Base-by-base conservation (phyloP, 192 early-diverging fungal species). In the Podila horticola region DNA sequence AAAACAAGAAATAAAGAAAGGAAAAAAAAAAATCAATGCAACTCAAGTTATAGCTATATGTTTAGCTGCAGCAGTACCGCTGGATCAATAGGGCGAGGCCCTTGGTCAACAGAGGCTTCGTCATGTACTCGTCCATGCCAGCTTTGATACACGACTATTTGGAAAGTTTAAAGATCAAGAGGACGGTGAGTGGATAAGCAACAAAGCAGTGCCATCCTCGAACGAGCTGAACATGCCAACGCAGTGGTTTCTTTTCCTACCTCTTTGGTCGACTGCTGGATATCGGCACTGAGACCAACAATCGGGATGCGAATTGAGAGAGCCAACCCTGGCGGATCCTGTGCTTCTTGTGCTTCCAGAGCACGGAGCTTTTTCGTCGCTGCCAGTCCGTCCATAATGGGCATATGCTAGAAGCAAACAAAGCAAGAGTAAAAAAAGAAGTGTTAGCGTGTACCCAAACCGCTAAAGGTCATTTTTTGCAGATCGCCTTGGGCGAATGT, bases 51-150 rank as follows among this genome's bases (percentile, higher is more conserved):
- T 36, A 1, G 34, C 1, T n/a, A n/a, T n/a, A n/a, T n/a, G n/a
- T 45, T 55, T 61, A 33, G 22, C 59, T 50, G 22, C 68, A 77
- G 57, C 68, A 71, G 31, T 77, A 77, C 5, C 64, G 36, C 58
- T 71, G 75, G n/a, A 77, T 71, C 17, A 77, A 31, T 17, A 73
- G 45, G 19, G 76, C 76, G 3, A 81, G 76, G 0, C 76, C 71
- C 48, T 73, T 81, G n/a, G 76, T 81, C 19, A 81, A 55, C 29
- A 81, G 15, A 15, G 76, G 76, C 38, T 81, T 81, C 41, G 76
- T 81, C 76, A 73, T 81, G 26, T 81, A 81, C 71, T 81, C 76
- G 34, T 81, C 71, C 76, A 81, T 81, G 22, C 76, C 76, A 11
- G 76, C 76, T 50, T 67, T 79, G 69, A 79, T 79, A 29, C 75